phyloP scores from a whole-genome alignment of 1,284 basidiomycete genomes.

The Apiotrichum gracile region DNA sequence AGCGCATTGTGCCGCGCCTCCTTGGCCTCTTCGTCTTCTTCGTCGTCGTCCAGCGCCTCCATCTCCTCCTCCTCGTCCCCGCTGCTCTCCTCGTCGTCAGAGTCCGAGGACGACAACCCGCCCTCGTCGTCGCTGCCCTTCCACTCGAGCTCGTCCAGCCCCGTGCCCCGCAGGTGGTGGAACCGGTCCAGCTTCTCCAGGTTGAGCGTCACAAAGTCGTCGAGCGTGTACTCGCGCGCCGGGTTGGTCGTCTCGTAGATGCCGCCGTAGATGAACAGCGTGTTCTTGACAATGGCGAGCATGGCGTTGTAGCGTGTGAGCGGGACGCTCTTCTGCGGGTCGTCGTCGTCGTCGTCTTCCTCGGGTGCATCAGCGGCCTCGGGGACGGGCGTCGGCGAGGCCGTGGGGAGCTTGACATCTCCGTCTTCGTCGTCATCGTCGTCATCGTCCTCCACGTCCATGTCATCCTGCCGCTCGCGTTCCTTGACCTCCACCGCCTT shows the following conservation, averaged over 20 bases:
- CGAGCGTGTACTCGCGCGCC: constrained; percentile 73
- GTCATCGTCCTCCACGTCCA: constrained; percentile 10
- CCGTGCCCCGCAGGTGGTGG: constrained; percentile 63
- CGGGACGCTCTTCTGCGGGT: constrained; percentile 65
- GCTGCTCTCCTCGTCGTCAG: constrained; percentile 27
- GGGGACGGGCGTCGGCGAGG: too few relatives aligned
- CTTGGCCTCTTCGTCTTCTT: constrained; percentile 26
- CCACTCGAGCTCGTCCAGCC: constrained; percentile 58
- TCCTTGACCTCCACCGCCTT: constrained; percentile 38
- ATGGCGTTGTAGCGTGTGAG: constrained; percentile 84
- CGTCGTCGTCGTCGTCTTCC: constrained; percentile 57
- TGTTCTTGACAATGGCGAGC: constrained; percentile 79
- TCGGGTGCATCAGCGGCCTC: constrained; percentile 25
- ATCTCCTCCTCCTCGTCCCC: constrained; percentile 34
- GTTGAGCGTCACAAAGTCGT: constrained; percentile 71
- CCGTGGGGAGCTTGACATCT: too few relatives aligned
- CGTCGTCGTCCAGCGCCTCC: constrained; percentile 31
- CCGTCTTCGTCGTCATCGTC: constrained; percentile 18
- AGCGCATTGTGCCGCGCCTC: constrained; percentile 22
- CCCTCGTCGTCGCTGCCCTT: constrained; percentile 56
- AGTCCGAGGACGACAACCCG: constrained; percentile 48
- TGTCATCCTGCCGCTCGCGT: constrained; percentile 29
- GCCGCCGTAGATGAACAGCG: constrained; percentile 80
- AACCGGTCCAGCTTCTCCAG: constrained; percentile 76
- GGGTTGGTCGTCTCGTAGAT: constrained; percentile 66